phyloP scores from a whole-genome alignment of 2,329 filamentous ascomycete species.

The Diaporthe sp. region DNA sequence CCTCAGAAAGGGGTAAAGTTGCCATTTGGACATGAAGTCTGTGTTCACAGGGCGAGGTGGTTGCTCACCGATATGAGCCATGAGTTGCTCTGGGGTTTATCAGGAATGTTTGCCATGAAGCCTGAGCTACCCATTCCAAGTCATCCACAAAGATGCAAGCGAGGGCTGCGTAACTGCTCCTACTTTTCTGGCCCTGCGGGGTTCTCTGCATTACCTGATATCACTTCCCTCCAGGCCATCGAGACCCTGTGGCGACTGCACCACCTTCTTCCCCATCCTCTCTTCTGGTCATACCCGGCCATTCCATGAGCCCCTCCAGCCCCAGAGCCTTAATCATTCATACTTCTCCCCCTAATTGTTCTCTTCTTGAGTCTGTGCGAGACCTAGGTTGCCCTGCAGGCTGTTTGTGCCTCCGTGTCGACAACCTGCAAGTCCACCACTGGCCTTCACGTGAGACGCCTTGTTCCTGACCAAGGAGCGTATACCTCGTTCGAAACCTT shows the following conservation, averaged over 20 bases:
- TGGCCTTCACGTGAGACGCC: neutral
- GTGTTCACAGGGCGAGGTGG: neutral
- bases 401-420: neutral
- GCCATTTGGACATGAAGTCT: neutral
- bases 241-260: neutral
- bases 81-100: no score
- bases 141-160: neutral
- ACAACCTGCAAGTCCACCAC: neutral
- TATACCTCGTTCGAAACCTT: no score
- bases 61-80: neutral
- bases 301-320: neutral
- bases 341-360: neutral
- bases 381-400: no score
- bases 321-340: neutral
- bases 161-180: neutral
- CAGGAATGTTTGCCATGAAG: neutral
- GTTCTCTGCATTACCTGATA: slow-evolving; percentile 30
- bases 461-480: neutral
- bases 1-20: neutral
- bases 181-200: neutral
- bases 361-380: neutral
- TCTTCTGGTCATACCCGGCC: neutral
- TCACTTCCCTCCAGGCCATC: neutral
- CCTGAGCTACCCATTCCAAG: neutral
- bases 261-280: neutral